phyloP scores from a whole-genome alignment of 2,329 filamentous ascomycete genomes.

The Lachnellula hyalina region DNA sequence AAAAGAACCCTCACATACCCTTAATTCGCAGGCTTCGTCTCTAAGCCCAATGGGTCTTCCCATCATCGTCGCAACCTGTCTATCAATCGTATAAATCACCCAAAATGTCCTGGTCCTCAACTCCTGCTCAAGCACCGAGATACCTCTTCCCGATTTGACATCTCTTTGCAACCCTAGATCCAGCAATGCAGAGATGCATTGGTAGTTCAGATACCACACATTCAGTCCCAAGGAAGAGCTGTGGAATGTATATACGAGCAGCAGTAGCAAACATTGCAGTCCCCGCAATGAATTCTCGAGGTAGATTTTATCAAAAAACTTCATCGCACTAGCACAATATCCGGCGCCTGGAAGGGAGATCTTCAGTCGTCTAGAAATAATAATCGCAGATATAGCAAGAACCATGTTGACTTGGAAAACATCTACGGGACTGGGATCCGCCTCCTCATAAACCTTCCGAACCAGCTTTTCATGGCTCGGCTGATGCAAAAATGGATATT shows the following conservation, averaged over 20 bases:
- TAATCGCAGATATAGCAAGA: constrained; percentile 43
- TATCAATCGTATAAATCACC: constrained; percentile 47
- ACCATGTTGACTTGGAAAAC: constrained; percentile 50
- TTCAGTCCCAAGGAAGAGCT: constrained; percentile 45
- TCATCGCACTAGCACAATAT: constrained; percentile 44
- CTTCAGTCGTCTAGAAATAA: constrained; percentile 40
- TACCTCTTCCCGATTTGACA: constrained; percentile 37
- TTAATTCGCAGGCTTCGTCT: constrained; percentile 49
- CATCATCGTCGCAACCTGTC: constrained; percentile 50
- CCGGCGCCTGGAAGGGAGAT: constrained; percentile 43
- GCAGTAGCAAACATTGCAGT: constrained; percentile 42
- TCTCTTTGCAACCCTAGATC: constrained; percentile 49
- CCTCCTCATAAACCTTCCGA: constrained; percentile 33
- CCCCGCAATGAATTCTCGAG: constrained; percentile 44
- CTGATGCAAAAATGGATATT: constrained; percentile 46
- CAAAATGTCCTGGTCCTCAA: constrained; percentile 52
- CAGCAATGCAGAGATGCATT: constrained; percentile 45
- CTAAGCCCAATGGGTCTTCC: constrained; percentile 49
- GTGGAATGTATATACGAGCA: constrained; percentile 46
- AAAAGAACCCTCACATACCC: constrained; percentile 32
- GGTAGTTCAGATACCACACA: constrained; percentile 51
- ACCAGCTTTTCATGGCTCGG: constrained; percentile 36
- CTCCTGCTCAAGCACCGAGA: constrained; percentile 46
- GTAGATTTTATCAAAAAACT: constrained; percentile 41
- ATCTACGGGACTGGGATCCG: constrained; percentile 28